These are phyloP conservation scores for Piromyces finnis DNA, from an alignment of 192 early-diverging fungal genomes.

Conservation along the genomic window DNA sequence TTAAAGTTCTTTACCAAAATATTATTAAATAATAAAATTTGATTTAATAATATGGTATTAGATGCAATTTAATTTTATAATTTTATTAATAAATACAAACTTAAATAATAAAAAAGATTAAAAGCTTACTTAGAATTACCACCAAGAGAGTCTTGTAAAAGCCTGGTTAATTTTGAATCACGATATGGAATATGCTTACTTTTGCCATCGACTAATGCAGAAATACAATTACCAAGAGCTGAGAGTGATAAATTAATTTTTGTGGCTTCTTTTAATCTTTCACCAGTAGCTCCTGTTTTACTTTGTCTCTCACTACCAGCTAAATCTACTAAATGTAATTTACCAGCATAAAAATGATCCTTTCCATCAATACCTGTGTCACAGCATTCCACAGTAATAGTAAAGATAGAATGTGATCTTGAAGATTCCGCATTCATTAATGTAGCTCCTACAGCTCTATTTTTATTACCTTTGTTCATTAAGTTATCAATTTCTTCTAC, in stretches of 20 bases:
- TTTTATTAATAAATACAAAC: too few relatives aligned
- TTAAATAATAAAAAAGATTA: too few relatives aligned
- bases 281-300: conserved; percentile 41
- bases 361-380: conserved; percentile 23
- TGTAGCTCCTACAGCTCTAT: conserved; percentile 39
- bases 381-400: conserved; percentile 36
- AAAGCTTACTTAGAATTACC: conserved; percentile 31
- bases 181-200: conserved; percentile 41
- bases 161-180: conserved; percentile 40
- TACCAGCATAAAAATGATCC: conserved; percentile 37
- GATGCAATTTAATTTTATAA: too few relatives aligned
- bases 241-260: conserved; percentile 43
- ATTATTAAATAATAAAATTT: too few relatives aligned
- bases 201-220: conserved; percentile 39
- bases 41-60: too few relatives aligned
- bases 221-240: conserved; percentile 45
- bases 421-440: conserved; percentile 40
- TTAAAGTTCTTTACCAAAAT: conserved; percentile 34
- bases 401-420: conserved; percentile 43
- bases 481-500: conserved; percentile 34
- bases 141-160: conserved; percentile 43
- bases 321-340: conserved; percentile 41
- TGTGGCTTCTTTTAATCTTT: conserved; percentile 40
- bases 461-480: conserved; percentile 32
- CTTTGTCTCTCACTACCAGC: conserved; percentile 39